Percentiles rank a stretch among this genome's conserved stretches.
phyloP scores from a whole-genome alignment of 768 basidiomycete genomes.

The Tricholoma sp. region DNA sequence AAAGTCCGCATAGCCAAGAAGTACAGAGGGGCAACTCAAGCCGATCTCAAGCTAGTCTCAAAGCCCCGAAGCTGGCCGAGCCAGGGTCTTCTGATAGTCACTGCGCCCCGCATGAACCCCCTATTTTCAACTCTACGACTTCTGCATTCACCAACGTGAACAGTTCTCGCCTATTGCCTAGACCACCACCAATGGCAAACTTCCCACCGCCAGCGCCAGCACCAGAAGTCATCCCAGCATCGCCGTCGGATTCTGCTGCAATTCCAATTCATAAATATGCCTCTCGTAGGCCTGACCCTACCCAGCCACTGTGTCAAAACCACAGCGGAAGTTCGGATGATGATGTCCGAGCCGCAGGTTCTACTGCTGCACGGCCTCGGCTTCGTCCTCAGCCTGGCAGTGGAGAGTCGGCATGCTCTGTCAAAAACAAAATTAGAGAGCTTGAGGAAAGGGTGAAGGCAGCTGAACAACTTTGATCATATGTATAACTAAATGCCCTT shows the following conservation, averaged over 20 bases:
- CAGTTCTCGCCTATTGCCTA: conserved; percentile 14
- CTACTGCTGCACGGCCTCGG: background rate
- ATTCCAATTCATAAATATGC: background rate
- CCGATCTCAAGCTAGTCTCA: background rate
- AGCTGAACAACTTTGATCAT: background rate
- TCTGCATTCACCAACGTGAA: background rate
- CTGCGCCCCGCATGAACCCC: background rate
- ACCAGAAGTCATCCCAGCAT: background rate
- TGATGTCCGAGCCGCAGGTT: background rate
- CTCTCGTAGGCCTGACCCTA: background rate
- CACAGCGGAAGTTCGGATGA: background rate
- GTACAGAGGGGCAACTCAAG: background rate
- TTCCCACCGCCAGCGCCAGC: background rate
- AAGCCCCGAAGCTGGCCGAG: background rate
- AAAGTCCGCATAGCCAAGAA: background rate
- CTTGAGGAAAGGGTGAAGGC: conserved; percentile 29
- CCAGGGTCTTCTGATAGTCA: background rate
- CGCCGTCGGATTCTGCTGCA: background rate
- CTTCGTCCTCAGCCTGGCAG: background rate
- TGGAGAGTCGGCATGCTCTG: conserved; percentile 20
- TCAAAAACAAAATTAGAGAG: conserved; percentile 37
- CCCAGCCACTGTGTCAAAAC: background rate
- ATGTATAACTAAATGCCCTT: background rate
- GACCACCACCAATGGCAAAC: conserved; percentile 7
- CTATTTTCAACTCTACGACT: background rate